Evolutionary conservation across 768 basidiomycete genomes (phyloP).

Genomic region (Macrocybe gigantea): DNA sequence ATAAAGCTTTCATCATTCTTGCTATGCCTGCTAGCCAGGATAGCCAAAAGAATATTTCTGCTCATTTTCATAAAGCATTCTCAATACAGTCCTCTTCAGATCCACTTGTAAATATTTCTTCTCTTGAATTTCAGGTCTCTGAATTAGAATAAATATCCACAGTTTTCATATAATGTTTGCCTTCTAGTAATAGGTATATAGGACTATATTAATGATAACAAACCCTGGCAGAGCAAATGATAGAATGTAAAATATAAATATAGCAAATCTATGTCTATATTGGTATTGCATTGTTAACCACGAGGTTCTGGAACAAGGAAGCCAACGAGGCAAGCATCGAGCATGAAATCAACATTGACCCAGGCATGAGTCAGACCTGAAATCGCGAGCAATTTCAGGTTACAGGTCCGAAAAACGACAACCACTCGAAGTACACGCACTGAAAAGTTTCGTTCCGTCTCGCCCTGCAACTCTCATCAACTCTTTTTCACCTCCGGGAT

Average conservation of each 20-base stretch:
- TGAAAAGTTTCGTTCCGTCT: constrained; percentile 92
- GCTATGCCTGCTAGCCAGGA: constrained; percentile 17
- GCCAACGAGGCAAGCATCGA: constrained; percentile 89
- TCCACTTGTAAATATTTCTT: too few species aligned
- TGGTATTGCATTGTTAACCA: constrained; percentile 14
- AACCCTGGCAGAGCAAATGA: too few species aligned
- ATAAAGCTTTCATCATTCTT: constrained; percentile 38
- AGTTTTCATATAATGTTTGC: too few species aligned
- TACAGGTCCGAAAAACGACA: neutral
- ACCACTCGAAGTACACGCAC: constrained; percentile 38
- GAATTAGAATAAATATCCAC: too few species aligned
- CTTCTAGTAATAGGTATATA: too few species aligned
- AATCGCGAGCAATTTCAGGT: constrained; percentile 1
- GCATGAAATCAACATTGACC: constrained; percentile 96
- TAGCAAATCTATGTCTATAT: too few species aligned
- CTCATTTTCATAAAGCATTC: neutral
- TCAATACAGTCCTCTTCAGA: neutral
- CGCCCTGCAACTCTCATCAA: constrained; percentile 92
- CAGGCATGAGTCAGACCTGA: constrained; percentile 89
- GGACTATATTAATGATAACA: too few species aligned
- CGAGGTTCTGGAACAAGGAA: constrained; percentile 74
- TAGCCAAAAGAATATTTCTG: neutral
- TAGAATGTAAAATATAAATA: too few species aligned
- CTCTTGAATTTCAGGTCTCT: too few species aligned
- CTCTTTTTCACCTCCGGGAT: constrained; percentile 93